Conservation (phyloP, 768 basidiomycete genomes). For the Suillus fuscotomentosus region DNA sequence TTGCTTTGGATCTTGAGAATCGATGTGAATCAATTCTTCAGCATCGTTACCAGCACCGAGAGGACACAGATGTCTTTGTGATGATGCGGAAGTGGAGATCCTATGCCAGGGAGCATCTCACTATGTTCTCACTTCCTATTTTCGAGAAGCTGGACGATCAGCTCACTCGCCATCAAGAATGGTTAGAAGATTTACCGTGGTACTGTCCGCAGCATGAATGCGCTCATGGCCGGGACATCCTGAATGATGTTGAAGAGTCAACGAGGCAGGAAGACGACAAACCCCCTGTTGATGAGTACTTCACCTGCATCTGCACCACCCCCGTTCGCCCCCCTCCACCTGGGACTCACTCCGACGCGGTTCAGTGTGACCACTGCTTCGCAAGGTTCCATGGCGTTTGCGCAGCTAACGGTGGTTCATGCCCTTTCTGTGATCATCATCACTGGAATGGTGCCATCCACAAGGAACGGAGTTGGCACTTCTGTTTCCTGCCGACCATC, state of each 20-base stretch:
- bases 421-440: constrained; percentile 88
- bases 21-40: constrained; percentile 74
- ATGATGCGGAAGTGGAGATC: constrained; percentile 72
- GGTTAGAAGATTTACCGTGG: constrained; percentile 80
- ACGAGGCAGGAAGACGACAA: constrained; percentile 78
- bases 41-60: constrained; percentile 53
- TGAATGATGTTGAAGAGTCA: constrained; percentile 73
- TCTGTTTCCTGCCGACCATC: constrained; percentile 73
- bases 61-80: constrained; percentile 65
- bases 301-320: constrained; percentile 78
- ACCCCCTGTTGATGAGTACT: constrained; percentile 77
- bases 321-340: constrained; percentile 81
- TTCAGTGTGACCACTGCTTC: constrained; percentile 88
- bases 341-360: constrained; percentile 74
- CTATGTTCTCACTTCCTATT: constrained; percentile 68
- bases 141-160: constrained; percentile 74
- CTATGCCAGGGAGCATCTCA: constrained; percentile 69
- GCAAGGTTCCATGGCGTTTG: constrained; percentile 85
- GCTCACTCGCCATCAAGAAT: constrained; percentile 62
- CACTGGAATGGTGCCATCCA: constrained; percentile 88
- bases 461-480: constrained; percentile 83
- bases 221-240: constrained; percentile 60
- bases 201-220: constrained; percentile 66
- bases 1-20: constrained; percentile 75
- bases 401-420: constrained; percentile 86